These are phyloP conservation scores for Martiniozyma asiatica DNA, from an alignment of 1,139 yeast species.

Conservation along the genomic window DNA sequence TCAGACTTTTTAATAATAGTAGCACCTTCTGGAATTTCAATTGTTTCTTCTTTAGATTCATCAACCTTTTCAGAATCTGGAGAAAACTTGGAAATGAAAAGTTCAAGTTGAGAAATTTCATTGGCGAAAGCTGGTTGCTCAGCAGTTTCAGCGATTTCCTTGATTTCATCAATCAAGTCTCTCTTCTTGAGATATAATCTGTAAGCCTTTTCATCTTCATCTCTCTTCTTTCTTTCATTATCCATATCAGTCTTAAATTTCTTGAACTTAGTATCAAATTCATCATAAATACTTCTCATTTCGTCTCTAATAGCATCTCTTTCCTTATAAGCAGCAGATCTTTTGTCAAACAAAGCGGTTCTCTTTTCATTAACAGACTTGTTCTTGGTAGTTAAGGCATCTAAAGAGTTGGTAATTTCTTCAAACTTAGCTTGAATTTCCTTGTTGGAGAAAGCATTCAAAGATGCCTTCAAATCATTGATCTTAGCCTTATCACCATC, in stretches of 20 bases:
- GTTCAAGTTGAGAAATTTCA: conserved; percentile 36
- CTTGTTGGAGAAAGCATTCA: conserved; percentile 43
- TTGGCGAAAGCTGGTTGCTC: conserved; percentile 67
- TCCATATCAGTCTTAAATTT: conserved; percentile 60
- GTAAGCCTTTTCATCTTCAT: conserved; percentile 34
- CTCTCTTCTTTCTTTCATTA: conserved; percentile 59
- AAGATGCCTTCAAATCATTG: conserved; percentile 58
- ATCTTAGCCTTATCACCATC: conserved; percentile 74
- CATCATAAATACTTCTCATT: conserved; percentile 54
- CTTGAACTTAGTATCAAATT: conserved; percentile 59
- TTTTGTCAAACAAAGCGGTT: conserved; percentile 48
- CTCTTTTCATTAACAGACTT: conserved; percentile 59
- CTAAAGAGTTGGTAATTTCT: conserved; percentile 49
- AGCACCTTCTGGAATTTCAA: conserved; percentile 46
- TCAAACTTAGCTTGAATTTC: conserved; percentile 48
- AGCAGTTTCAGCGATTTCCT: conserved; percentile 51
- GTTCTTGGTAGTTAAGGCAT: conserved; percentile 45
- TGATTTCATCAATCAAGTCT: conserved; percentile 38
- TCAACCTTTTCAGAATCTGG: conserved; percentile 54
- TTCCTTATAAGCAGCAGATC: conserved; percentile 55
- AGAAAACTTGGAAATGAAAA: conserved; percentile 61
- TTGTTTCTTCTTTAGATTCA: conserved; percentile 19
- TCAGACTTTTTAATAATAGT: conserved; percentile 57
- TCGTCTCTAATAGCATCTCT: conserved; percentile 58
- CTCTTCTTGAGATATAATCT: conserved; percentile 22